Evolutionary conservation across 768 basidiomycete genomes (phyloP).

Genomic region (Lentinula lateritia): DNA sequence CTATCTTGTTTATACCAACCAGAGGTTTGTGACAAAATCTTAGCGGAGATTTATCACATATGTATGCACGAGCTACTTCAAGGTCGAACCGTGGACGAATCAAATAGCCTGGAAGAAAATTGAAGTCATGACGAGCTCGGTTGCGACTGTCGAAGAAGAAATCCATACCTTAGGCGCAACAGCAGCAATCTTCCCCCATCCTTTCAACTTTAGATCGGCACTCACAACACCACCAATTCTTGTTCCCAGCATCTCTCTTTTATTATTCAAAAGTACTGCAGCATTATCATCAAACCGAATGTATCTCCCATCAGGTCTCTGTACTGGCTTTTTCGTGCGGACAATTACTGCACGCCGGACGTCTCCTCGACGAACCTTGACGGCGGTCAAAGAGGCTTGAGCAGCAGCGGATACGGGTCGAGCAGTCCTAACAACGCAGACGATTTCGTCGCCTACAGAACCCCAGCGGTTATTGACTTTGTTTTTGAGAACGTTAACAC

Average conservation of each 20-base stretch:
- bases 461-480: slow-evolving; percentile 97
- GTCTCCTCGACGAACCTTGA: slow-evolving; percentile 91
- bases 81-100: neutral
- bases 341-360: slow-evolving; percentile 96
- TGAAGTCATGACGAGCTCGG: neutral
- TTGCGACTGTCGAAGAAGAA: neutral
- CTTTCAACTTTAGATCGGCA: slow-evolving; percentile 83
- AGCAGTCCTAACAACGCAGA: slow-evolving; percentile 90
- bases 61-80: neutral
- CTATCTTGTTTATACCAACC: no score
- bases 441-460: slow-evolving; percentile 90
- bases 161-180: slow-evolving; percentile 77
- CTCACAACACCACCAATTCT: slow-evolving; percentile 93
- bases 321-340: slow-evolving; percentile 81
- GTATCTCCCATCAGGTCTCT: slow-evolving; percentile 81
- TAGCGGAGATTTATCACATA: no score
- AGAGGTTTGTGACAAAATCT: no score
- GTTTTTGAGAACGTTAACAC: slow-evolving; percentile 92
- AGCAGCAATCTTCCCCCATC: slow-evolving; percentile 92
- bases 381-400: slow-evolving; percentile 65
- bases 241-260: slow-evolving; percentile 92
- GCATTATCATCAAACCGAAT: slow-evolving; percentile 97
- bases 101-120: neutral
- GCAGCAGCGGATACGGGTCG: slow-evolving; percentile 70
- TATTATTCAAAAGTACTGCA: slow-evolving; percentile 89